Conservation (phyloP, 176 grass and related monocot species). For the Olyra latifolia region DNA sequence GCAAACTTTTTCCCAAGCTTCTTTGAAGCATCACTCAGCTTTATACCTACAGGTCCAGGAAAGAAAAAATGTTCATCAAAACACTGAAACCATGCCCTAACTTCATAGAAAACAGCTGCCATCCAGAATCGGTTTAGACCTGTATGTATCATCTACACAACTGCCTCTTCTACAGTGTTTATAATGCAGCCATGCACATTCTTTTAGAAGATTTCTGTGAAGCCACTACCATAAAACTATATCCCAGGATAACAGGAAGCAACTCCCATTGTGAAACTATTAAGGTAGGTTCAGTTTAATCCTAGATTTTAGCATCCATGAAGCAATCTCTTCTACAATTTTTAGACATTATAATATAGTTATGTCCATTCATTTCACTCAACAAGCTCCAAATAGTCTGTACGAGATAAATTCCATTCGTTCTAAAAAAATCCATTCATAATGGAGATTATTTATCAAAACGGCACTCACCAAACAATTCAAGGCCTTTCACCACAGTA, state of each 20-base stretch:
- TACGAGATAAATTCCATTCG: no score
- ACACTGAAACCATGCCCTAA: not conserved
- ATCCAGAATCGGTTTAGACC: not conserved
- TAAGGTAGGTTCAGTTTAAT: not conserved
- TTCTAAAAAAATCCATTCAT: not conserved
- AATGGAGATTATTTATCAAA: not conserved
- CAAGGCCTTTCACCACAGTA: conserved; percentile 96
- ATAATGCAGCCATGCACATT: not conserved
- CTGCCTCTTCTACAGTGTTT: not conserved
- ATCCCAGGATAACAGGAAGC: not conserved
- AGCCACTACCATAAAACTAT: no score
- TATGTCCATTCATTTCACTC: not conserved
- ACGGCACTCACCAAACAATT: conserved; percentile 76
- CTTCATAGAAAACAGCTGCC: not conserved
- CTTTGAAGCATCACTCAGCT: conserved; percentile 95
- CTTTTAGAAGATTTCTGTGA: not conserved
- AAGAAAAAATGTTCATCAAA: conserved; percentile 18
- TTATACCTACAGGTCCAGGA: conserved; percentile 60
- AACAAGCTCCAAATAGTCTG: not conserved
- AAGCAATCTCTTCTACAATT: not conserved
- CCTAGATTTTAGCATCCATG: not conserved
- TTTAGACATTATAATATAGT: not conserved
- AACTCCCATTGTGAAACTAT: not conserved
- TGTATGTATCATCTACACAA: not conserved
- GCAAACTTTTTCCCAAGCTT: conserved; percentile 99